Base-by-base conservation (phyloP, 495 filamentous ascomycete genomes). In the Hypoxylon intermedium region DNA sequence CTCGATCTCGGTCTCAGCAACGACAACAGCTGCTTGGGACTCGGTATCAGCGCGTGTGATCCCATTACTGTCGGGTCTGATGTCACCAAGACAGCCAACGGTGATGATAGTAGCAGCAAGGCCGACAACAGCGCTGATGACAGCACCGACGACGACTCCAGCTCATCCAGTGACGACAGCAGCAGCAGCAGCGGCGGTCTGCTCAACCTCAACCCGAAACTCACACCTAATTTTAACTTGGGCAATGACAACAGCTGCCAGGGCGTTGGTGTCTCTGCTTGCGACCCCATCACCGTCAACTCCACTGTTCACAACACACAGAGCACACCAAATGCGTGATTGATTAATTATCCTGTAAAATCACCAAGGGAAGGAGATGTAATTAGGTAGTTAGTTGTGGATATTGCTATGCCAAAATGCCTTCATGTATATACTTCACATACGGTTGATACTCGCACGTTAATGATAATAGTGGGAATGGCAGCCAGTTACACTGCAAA, bases 21-120 rank as follows among this genome's bases (percentile, higher is more conserved):
- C 24, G 57, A 53, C 1, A 66, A 66, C 23, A 61, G 58, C 21
- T 63, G 60, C 55, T 53, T 73, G 13, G 60, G 70, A 12, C 46
- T 69, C 11, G 71, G 71, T 9, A 68, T 73, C 21, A 68, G 66
- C 7, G 71, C 59, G 9, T 73, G 71, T 46, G 65, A 73, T 19
- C 68, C 71, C 7, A 69, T 73, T 21, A 65, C 55, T 6, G 51
- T 67, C 13, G 61, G 33, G 0, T 65, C 61, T 3, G 55, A 59
- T 4, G 50, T 65, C 38, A 59, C 55, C 18, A 40, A 65, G 0
- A 55, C 61, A 0, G 44, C 42, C 9, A 19, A 24, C 24, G 40
- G 41, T 3, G 15, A 5, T 23, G 48, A 50, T 23, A 26, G 24
- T 7, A 26, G 24, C 24, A 26, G 24, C 24, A 26, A 26, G 7